Percentiles rank a stretch among this genome's conserved stretches.
Conservation (phyloP, 2,329 filamentous ascomycete genomes). For the Colletotrichum plurivorum region DNA sequence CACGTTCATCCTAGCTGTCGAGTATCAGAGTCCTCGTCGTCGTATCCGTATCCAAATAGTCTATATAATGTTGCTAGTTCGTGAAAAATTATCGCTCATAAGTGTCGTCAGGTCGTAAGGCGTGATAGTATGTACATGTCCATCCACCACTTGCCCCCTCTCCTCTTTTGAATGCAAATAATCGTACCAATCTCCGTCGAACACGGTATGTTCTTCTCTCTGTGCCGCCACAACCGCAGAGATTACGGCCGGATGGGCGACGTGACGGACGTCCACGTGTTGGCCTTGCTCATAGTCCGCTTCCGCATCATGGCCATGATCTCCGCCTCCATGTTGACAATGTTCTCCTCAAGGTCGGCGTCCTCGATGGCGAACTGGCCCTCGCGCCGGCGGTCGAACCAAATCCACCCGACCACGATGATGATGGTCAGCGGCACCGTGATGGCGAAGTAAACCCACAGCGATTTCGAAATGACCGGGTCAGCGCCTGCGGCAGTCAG, state of each 20-base stretch:
- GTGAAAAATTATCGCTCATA: constrained; percentile 17
- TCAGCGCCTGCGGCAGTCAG: constrained; percentile 46
- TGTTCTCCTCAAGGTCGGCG: constrained; percentile 66
- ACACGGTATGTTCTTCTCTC: not conserved
- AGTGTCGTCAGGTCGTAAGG: constrained; percentile 40
- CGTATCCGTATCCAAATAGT: not conserved
- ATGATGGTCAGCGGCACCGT: constrained; percentile 70
- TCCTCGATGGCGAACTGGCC: constrained; percentile 64
- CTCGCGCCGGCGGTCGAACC: constrained; percentile 67
- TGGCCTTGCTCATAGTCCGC: constrained; percentile 69
- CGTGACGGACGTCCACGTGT: constrained; percentile 65
- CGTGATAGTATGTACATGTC: constrained; percentile 36
- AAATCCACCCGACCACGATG: constrained; percentile 70
- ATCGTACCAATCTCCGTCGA: constrained; percentile 4
- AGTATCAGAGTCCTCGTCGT: not conserved
- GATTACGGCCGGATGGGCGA: constrained; percentile 44
- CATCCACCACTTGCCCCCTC: constrained; percentile 23
- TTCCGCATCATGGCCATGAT: constrained; percentile 70
- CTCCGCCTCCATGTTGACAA: constrained; percentile 69
- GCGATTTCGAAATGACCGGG: constrained; percentile 62
- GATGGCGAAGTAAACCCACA: constrained; percentile 76
- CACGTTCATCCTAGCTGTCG: constrained; percentile 22
- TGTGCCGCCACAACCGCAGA: not conserved
- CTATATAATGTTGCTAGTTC: not conserved
- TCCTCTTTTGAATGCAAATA: constrained; percentile 23